A percentile compares a stretch with the other conserved stretches of the same genome.
These are phyloP conservation scores for Botrytis fragariae DNA, from an alignment of 2,329 filamentous ascomycete genomes.

Conservation along the genomic window DNA sequence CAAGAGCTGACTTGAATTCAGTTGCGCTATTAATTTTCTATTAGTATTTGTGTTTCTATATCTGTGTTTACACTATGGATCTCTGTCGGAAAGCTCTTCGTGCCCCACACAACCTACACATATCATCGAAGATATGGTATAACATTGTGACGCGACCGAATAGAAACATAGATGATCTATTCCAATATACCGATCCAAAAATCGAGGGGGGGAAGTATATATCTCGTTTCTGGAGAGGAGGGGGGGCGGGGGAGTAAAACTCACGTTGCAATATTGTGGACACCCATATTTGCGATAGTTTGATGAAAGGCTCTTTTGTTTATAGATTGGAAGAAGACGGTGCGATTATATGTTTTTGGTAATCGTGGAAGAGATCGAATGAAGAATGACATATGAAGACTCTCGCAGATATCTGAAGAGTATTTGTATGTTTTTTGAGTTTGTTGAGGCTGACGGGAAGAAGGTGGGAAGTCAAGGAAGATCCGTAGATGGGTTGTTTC, in stretches of 20 bases:
- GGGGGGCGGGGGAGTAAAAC: slow-evolving; percentile 20
- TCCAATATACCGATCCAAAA: neutral
- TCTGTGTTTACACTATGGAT: neutral
- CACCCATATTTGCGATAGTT: slow-evolving; percentile 45
- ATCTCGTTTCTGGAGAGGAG: neutral
- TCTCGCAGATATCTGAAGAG: neutral
- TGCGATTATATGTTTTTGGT: slow-evolving; percentile 19
- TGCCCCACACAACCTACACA: neutral
- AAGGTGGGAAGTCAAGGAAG: neutral
- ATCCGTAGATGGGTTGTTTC: neutral
- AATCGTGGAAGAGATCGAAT: slow-evolving; percentile 22
- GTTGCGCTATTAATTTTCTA: slow-evolving; percentile 46
- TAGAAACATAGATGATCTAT: neutral
- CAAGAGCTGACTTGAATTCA: slow-evolving; percentile 56
- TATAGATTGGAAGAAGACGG: neutral
- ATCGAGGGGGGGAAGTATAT: neutral
- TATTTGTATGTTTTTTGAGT: slow-evolving; percentile 1
- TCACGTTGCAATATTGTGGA: slow-evolving; percentile 46
- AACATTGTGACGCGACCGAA: neutral
- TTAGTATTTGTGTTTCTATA: slow-evolving; percentile 26
- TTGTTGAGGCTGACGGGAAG: neutral
- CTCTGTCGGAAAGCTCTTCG: neutral
- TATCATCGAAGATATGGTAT: neutral
- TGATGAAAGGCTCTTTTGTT: slow-evolving; percentile 39
- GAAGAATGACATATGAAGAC: slow-evolving; percentile 28